These are phyloP conservation scores for Xylariaceae sp. DNA, from an alignment of 2,329 filamentous ascomycete genomes.

Conservation along the genomic window DNA sequence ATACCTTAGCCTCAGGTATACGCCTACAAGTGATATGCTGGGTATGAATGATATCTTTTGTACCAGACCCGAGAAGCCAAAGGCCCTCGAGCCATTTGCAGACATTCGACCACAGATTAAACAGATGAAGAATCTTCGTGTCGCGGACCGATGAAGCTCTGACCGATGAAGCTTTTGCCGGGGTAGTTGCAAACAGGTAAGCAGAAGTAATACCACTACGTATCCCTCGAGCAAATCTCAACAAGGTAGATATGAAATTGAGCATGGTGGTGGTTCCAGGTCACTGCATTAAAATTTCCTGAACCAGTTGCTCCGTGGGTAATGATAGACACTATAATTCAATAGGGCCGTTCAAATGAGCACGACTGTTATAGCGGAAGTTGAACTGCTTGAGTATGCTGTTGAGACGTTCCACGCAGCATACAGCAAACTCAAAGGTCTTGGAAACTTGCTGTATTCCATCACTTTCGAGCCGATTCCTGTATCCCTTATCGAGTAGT, in stretches of 20 bases:
- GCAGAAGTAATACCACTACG: background rate
- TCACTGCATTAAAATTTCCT: too few relatives aligned
- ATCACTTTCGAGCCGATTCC: constrained; percentile 30
- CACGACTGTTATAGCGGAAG: constrained; percentile 18
- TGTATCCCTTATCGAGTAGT: constrained; percentile 22
- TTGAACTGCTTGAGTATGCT: constrained; percentile 12
- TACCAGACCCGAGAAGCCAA: constrained; percentile 20
- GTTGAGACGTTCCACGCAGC: constrained; percentile 13
- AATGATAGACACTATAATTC: too few relatives aligned
- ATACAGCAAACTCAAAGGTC: constrained; percentile 20
- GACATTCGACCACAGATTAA: constrained; percentile 27
- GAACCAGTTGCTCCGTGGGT: too few relatives aligned
- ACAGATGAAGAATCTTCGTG: constrained; percentile 24
- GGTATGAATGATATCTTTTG: constrained; percentile 22
- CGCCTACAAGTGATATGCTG: background rate
- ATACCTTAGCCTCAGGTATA: constrained; percentile 10
- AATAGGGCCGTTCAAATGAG: constrained; percentile 21
- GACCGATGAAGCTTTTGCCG: constrained; percentile 23
- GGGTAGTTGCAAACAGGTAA: constrained; percentile 15
- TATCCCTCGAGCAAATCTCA: too few relatives aligned
- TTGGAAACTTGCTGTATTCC: constrained; percentile 22
- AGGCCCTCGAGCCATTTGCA: constrained; percentile 25
- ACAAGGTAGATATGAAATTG: too few relatives aligned
- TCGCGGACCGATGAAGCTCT: constrained; percentile 23
- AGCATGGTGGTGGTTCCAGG: too few relatives aligned